A percentile compares a stretch with the other conserved stretches of the same genome.
phyloP scores from a whole-genome alignment of 176 grass and related monocot species.

The Eragrostis curvula region DNA sequence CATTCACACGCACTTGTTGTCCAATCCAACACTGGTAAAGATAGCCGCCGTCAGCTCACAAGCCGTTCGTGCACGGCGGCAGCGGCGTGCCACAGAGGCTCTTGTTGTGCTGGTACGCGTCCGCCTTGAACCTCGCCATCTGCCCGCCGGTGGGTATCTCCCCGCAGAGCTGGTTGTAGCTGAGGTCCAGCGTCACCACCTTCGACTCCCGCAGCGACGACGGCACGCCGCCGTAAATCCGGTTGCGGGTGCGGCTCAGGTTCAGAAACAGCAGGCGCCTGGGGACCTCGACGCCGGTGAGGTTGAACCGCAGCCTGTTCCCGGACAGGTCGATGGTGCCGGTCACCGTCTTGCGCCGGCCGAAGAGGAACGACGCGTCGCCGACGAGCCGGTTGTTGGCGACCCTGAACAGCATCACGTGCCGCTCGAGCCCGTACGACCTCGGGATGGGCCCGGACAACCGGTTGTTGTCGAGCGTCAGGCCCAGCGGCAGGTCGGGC shows the following conservation, averaged over 20 bases:
- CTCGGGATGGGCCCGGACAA: conserved; percentile 40
- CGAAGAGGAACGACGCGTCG: conserved; percentile 56
- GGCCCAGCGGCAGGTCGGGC: conserved; percentile 11
- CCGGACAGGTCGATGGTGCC: conserved; percentile 40
- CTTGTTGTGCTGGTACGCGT: conserved; percentile 56
- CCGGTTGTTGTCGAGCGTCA: conserved; percentile 45
- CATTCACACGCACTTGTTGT: no score
- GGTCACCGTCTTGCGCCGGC: background rate
- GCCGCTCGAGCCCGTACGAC: conserved; percentile 31
- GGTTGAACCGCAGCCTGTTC: conserved; percentile 56
- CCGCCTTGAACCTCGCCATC: conserved; percentile 38
- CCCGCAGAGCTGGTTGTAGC: conserved; percentile 61
- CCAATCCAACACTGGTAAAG: no score
- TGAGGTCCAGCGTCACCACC: conserved; percentile 41
- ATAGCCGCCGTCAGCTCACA: no score
- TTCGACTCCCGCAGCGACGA: conserved; percentile 38
- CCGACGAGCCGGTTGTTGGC: conserved; percentile 50
- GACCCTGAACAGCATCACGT: conserved; percentile 29
- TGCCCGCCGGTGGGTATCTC: conserved; percentile 52
- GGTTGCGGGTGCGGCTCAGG: conserved; percentile 54
- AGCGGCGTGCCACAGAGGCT: conserved; percentile 61
- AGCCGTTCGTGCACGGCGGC: conserved; percentile 32
- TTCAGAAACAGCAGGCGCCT: conserved; percentile 10
- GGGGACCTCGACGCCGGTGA: conserved; percentile 45
- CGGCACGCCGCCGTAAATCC: conserved; percentile 48